A percentile compares a stretch with the other conserved stretches of the same genome.
Evolutionary conservation across 2,329 filamentous ascomycete genomes (phyloP).

Genomic region (Colletotrichum neosansevieriae): DNA sequence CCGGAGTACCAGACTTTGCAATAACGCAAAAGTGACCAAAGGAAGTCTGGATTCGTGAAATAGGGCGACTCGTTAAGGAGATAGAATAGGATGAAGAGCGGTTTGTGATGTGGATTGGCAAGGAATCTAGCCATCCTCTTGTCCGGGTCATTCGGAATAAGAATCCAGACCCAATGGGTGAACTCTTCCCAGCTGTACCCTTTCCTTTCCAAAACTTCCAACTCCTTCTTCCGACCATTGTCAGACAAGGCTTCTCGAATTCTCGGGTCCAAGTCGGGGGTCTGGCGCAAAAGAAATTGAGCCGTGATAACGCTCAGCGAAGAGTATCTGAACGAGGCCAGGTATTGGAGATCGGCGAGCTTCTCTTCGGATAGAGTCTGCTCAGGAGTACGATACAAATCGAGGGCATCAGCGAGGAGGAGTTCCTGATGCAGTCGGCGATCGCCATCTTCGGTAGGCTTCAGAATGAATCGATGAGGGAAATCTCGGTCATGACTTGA

Average conservation of each 20-base stretch:
- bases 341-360: neutral
- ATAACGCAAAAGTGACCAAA: constrained; percentile 29
- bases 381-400: constrained; percentile 9
- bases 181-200: constrained; percentile 11
- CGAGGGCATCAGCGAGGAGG: constrained; percentile 16
- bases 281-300: constrained; percentile 25
- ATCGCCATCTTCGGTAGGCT: neutral
- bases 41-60: constrained; percentile 11
- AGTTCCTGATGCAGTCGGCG: neutral
- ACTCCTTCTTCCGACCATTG: neutral
- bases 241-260: constrained; percentile 11
- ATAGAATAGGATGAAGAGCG: constrained; percentile 34
- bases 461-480: neutral
- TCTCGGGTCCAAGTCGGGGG: constrained; percentile 7
- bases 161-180: constrained; percentile 27
- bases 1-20: constrained; percentile 27
- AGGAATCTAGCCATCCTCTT: constrained; percentile 27
- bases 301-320: constrained; percentile 26
- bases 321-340: neutral
- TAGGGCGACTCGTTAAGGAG: constrained; percentile 14
- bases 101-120: constrained; percentile 20
- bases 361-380: neutral
- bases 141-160: constrained; percentile 21
- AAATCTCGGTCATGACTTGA: neutral
- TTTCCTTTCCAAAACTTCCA: neutral